Conservation (phyloP, 345 rosid genomes). For the Balakata baccata region DNA sequence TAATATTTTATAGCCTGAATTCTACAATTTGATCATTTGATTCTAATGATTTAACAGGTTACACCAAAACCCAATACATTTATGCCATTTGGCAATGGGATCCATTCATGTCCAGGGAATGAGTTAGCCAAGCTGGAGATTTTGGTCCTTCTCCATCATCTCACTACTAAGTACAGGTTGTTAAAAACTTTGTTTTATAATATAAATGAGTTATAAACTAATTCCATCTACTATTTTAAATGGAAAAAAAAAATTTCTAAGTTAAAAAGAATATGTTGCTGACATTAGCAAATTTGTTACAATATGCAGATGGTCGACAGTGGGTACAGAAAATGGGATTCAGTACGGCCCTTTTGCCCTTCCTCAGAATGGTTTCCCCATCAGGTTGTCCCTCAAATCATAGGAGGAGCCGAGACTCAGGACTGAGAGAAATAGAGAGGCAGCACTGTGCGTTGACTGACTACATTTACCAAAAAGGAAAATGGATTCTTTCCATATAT, state of each 20-base stretch:
- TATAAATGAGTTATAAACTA: too few species aligned
- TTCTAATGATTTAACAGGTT: conserved; percentile 40
- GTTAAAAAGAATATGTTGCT: conserved; percentile 15
- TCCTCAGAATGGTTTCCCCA: conserved; percentile 82
- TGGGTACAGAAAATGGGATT: conserved; percentile 54
- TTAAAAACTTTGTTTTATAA: conserved; percentile 5
- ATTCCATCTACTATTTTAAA: too few species aligned
- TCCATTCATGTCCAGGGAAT: conserved; percentile 87
- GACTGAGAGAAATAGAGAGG: not conserved
- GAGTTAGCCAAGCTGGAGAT: conserved; percentile 82
- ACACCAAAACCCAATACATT: conserved; percentile 80
- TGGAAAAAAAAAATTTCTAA: conserved; percentile 10
- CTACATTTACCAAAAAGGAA: not conserved
- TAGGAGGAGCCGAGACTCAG: not conserved
- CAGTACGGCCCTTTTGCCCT: conserved; percentile 86
- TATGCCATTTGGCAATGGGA: conserved; percentile 89
- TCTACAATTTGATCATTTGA: not conserved
- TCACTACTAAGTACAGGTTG: conserved; percentile 87
- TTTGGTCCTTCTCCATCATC: conserved; percentile 74
- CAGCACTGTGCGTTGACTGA: too few species aligned
- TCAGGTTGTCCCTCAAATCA: conserved; percentile 45
- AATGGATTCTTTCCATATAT: too few species aligned
- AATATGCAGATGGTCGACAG: conserved; percentile 57
- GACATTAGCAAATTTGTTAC: conserved; percentile 19
- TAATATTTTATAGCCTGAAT: not conserved